Conservation (phyloP, 2,329 filamentous ascomycete species). For the Penicillium brevicompactum region DNA sequence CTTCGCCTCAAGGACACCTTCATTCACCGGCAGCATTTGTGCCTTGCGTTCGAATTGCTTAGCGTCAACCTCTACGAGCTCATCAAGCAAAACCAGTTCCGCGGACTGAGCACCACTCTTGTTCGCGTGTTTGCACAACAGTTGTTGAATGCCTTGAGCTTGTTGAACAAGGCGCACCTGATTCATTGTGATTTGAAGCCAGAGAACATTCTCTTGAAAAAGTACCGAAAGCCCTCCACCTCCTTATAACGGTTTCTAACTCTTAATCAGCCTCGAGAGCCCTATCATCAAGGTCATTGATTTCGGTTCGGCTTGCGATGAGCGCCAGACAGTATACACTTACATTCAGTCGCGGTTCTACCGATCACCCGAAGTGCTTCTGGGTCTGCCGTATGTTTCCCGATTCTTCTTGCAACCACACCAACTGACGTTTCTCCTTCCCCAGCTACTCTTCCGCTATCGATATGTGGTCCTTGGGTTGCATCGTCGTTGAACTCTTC, state of each 20-base stretch:
- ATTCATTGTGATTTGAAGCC: constrained; percentile 99
- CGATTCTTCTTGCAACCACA: not conserved
- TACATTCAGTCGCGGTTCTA: constrained; percentile 99
- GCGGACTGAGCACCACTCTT: constrained; percentile 91
- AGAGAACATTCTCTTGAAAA: constrained; percentile 96
- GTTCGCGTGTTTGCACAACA: constrained; percentile 98
- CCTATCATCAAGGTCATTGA: constrained; percentile 99
- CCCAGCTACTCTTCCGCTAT: constrained; percentile 88
- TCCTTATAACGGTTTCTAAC: not conserved
- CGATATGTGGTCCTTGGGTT: constrained; percentile 99
- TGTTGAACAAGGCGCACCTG: constrained; percentile 92
- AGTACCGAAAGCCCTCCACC: constrained; percentile 52
- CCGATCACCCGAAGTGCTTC: constrained; percentile 88
- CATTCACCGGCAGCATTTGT: constrained; percentile 95
- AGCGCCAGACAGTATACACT: constrained; percentile 97
- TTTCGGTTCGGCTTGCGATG: constrained; percentile 97
- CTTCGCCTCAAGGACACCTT: constrained; percentile 95
- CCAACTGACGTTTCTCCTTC: constrained; percentile 8
- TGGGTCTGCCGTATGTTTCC: constrained; percentile 74
- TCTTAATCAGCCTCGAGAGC: constrained; percentile 72
- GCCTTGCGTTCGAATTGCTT: constrained; percentile 91
- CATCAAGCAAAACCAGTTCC: constrained; percentile 99
- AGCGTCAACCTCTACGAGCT: constrained; percentile 98
- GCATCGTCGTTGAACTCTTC: constrained; percentile 97
- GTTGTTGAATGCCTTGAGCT: constrained; percentile 83